A percentile compares a stretch with the other conserved stretches of the same genome.
Evolutionary conservation across 129 eudicot species (phyloP).

Genomic region (Smallanthus sonchifolius): DNA sequence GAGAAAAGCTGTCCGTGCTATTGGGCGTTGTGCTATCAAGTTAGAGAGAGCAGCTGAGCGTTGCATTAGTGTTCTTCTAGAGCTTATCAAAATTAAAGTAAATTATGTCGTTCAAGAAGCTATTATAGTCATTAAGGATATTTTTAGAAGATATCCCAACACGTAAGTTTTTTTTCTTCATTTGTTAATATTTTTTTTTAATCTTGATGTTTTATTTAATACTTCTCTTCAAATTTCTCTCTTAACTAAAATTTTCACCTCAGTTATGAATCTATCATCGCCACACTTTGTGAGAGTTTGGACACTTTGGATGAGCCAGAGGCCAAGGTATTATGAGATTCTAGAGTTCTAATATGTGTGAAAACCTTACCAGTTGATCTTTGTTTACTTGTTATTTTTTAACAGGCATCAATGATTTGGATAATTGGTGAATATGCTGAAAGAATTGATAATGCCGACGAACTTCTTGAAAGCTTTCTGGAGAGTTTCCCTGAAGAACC

Average conservation of each 20-base stretch:
- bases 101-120: slow-evolving; percentile 98
- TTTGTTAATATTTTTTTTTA: slow-evolving; percentile 7
- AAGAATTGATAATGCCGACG: slow-evolving; percentile 99
- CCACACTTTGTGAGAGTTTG: slow-evolving; percentile 97
- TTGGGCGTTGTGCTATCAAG: slow-evolving; percentile 98
- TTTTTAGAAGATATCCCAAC: slow-evolving; percentile 97
- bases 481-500: slow-evolving; percentile 99
- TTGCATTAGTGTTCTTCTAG: slow-evolving; percentile 95
- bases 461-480: slow-evolving; percentile 92
- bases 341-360: slow-evolving; percentile 9
- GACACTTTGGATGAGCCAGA: slow-evolving; percentile 99
- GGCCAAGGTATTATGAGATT: slow-evolving; percentile 68
- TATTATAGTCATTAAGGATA: slow-evolving; percentile 92
- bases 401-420: slow-evolving; percentile 99
- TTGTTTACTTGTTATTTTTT: not conserved
- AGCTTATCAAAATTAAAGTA: slow-evolving; percentile 93
- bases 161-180: slow-evolving; percentile 51
- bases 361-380: not conserved
- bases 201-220: not conserved
- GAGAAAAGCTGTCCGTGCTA: slow-evolving; percentile 98
- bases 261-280: slow-evolving; percentile 97
- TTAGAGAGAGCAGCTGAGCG: slow-evolving; percentile 99
- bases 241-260: slow-evolving; percentile 13
- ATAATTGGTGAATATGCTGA: slow-evolving; percentile 99
- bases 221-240: not conserved